Base-by-base conservation (phyloP, 225 moss, liverwort and hornwort species). In the Polytrichum commune region DNA sequence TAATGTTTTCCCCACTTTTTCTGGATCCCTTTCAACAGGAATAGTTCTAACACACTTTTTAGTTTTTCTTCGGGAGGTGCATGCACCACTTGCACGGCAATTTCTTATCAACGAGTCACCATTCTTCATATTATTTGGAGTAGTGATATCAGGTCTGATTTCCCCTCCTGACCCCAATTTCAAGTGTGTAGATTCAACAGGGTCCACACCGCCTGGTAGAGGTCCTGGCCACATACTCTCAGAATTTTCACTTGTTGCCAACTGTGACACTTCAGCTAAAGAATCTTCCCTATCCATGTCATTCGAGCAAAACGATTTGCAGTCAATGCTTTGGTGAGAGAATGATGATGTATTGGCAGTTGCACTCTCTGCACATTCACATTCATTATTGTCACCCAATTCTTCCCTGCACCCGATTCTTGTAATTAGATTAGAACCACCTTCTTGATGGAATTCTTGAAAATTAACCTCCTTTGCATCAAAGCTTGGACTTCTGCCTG, bases 151-250 rank as follows among this genome's bases (percentile, higher is more conserved):
- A 46, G 0, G 46, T 46, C 16, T 46, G 16, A 72, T 53, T 19
- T 74, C 68, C 65, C 72, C 86, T 82, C 77, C 83, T 64, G 73
- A 73, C 83, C 69, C 77, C 66, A 69, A 74, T 74, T 73, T 66
- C 72, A 69, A 67, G 29, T 72, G 63, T 66, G 80, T 38, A 71
- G 77, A 60, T 64, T 80, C 76, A 71, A 69, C 74, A 24, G 78
- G 77, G 71, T 68, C 78, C 73, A 83, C 83, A 69, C 78, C 68
- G 55, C 86, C 86, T 72, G 83, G 86, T 58, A 86, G 80, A 78
- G 80, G 83, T 75, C 80, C 86, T n/a, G 79, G 83, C 62, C 68
- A 67, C 54, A 60, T 57, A 67, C 74, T 69, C 57, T 77, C 72
- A 66, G 75, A 64, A 69, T 29, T 55, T n/a, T 62, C 69, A 33